Base-by-base conservation (phyloP, 1,284 basidiomycete genomes). In the Xerocomus cyaneibrunnescens region DNA sequence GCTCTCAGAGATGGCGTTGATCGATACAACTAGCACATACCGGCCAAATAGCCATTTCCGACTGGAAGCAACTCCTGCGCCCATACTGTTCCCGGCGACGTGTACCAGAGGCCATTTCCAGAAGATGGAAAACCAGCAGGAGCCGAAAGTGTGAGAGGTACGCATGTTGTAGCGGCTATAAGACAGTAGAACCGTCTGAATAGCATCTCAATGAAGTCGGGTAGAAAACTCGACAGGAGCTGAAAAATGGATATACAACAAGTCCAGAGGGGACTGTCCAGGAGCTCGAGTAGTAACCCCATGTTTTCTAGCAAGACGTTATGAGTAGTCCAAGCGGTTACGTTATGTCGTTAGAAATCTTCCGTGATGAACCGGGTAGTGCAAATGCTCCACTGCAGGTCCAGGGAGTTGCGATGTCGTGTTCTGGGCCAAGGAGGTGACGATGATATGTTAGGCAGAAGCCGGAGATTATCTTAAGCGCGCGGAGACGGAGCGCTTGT, bases 61-160 rank as follows among this genome's bases (percentile, higher is more conserved):
- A 89, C 71, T 2, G 87, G 87, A 21, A 89, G 74, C 64, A 72
- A 83, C 45, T 85, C 76, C 37, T 72, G 73, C 1, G 74, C 70
- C 87, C 87, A 89, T 28, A 76, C 62, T 0, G 60, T 62, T 0
- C 78, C 85, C 0, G 79, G 76, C 8, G 73, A 55, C 8, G 68
- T 77, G 59, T 82, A 89, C 87, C 87, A 89, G 21, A 89, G 68
- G 2, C 81, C 85, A 65, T 89, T 89, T 13, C 87, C 87, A n/a
- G 81, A 81, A 3, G 70, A 58, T 1, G 87, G 87, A 61, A 89
- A 87, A 9, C 74, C 76, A 12, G 75, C 52, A 25, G 84, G 83
- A 9, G 74, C 10, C 43, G 56, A 56, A 30, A 23, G 30, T 7
- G 51, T 37, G 54, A 57, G 37, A 40, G 49, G 58, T 12, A 46